A percentile compares a stretch with the other conserved stretches of the same genome.
Conservation (phyloP, 495 filamentous ascomycete species). For the Penicillium waksmanii region DNA sequence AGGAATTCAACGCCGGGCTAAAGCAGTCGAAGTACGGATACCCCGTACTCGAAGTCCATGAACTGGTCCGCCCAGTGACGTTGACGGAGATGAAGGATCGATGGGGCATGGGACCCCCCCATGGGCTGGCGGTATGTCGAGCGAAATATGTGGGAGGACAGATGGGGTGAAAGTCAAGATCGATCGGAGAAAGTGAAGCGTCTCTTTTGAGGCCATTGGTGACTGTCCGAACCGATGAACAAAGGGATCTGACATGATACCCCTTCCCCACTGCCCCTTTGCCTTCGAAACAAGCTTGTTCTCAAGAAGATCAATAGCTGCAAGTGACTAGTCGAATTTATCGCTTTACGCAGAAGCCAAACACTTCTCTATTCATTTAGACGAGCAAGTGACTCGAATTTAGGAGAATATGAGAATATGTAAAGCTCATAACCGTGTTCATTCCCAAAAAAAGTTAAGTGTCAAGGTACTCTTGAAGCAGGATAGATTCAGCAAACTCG, state of each 20-base stretch:
- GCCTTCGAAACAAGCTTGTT: background rate
- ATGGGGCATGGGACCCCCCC: background rate
- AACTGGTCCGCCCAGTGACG: slow-evolving; percentile 16
- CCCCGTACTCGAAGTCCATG: slow-evolving; percentile 25
- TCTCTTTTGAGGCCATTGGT: background rate
- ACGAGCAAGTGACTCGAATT: too few species aligned
- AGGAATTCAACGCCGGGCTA: slow-evolving; percentile 42
- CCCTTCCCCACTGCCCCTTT: background rate
- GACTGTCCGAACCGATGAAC: background rate
- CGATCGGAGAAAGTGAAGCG: slow-evolving; percentile 1
- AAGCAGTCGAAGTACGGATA: slow-evolving; percentile 39
- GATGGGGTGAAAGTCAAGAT: slow-evolving; percentile 5
- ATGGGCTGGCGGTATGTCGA: slow-evolving; percentile 10
- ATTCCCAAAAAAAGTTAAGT: too few species aligned
- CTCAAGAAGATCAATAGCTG: background rate
- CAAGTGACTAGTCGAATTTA: too few species aligned
- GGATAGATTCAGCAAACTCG: too few species aligned
- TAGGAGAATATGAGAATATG: too few species aligned
- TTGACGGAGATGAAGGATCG: slow-evolving; percentile 38
- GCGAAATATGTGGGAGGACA: slow-evolving; percentile 4
- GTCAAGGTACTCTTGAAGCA: too few species aligned
- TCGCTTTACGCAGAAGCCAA: too few species aligned
- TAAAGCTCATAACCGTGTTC: too few species aligned
- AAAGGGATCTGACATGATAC: background rate
- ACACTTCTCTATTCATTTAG: too few species aligned